Conservation (phyloP, 768 basidiomycete species). For the Cyclocybe aegerita region DNA sequence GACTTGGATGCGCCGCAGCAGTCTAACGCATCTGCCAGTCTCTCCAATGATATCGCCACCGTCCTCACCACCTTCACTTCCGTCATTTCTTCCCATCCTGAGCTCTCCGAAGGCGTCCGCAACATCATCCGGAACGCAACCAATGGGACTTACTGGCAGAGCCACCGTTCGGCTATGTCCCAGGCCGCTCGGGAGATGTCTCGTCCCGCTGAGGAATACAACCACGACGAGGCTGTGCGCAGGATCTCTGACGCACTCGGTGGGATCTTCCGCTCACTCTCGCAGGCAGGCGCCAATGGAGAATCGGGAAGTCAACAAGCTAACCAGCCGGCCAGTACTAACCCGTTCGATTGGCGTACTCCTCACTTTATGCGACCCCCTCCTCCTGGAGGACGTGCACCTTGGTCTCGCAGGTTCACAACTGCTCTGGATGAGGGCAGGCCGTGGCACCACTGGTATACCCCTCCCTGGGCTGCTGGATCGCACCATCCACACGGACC, state of each 20-base stretch:
- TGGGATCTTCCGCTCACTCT: slow-evolving; percentile 48
- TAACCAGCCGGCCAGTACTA: neutral
- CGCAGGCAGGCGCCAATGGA: slow-evolving; percentile 10
- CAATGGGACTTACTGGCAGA: slow-evolving; percentile 67
- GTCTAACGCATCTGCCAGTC: slow-evolving; percentile 34
- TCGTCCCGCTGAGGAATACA: slow-evolving; percentile 45
- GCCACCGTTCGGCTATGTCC: slow-evolving; percentile 59
- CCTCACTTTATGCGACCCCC: neutral
- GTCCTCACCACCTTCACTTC: slow-evolving; percentile 55
- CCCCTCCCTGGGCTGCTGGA: slow-evolving; percentile 2
- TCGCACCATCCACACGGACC: slow-evolving; percentile 2
- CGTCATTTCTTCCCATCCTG: slow-evolving; percentile 66
- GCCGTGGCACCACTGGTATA: slow-evolving; percentile 10
- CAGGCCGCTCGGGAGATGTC: slow-evolving; percentile 56
- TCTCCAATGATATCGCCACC: slow-evolving; percentile 64
- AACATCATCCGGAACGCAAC: slow-evolving; percentile 62
- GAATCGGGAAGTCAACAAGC: neutral
- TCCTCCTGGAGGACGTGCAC: slow-evolving; percentile 2
- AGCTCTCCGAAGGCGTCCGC: slow-evolving; percentile 65
- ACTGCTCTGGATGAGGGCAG: slow-evolving; percentile 6
- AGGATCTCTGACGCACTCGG: slow-evolving; percentile 64
- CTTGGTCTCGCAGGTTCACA: slow-evolving; percentile 8
- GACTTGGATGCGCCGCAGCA: slow-evolving; percentile 37
- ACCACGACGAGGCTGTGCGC: slow-evolving; percentile 60
- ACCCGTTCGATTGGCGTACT: slow-evolving; percentile 2